phyloP scores from a whole-genome alignment of 371 early-diverging fungal species.

The Mortierella sp. region DNA sequence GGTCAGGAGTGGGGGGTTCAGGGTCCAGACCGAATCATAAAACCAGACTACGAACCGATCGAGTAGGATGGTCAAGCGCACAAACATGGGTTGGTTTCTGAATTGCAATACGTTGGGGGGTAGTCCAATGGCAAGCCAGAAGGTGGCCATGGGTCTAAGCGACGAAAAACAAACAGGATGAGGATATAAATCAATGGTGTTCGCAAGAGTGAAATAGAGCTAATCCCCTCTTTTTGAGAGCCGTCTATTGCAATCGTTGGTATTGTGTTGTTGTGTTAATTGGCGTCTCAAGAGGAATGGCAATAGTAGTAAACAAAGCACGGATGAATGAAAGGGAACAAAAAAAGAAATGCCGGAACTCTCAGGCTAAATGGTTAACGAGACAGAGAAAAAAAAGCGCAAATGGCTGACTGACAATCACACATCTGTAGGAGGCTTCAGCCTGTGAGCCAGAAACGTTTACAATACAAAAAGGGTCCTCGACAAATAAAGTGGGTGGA shows the following conservation, averaged over 20 bases:
- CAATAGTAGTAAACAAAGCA: neutral
- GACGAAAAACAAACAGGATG: neutral
- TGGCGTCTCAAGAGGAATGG: neutral
- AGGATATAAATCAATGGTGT: neutral
- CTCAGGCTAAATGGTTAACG: slow-evolving; percentile 6
- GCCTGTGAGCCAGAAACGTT: neutral
- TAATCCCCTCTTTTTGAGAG: neutral
- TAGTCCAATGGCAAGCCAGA: slow-evolving; percentile 7
- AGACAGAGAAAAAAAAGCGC: neutral
- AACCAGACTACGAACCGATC: neutral
- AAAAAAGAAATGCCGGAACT: neutral
- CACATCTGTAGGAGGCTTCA: neutral
- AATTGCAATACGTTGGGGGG: neutral
- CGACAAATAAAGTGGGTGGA: neutral
- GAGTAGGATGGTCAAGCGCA: neutral
- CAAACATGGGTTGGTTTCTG: neutral
- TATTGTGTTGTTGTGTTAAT: neutral
- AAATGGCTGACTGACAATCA: neutral
- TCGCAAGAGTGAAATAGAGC: neutral
- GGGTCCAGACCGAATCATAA: slow-evolving; percentile 9
- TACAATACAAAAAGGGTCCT: neutral
- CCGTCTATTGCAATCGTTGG: neutral
- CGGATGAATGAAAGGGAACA: neutral
- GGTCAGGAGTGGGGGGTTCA: neutral
- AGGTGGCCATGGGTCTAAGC: slow-evolving; percentile 6